Percentiles rank a stretch among this genome's conserved stretches.
These are phyloP conservation scores for Saccharomycopsis sp. DNA, from an alignment of 805 yeast species.

Conservation along the genomic window DNA sequence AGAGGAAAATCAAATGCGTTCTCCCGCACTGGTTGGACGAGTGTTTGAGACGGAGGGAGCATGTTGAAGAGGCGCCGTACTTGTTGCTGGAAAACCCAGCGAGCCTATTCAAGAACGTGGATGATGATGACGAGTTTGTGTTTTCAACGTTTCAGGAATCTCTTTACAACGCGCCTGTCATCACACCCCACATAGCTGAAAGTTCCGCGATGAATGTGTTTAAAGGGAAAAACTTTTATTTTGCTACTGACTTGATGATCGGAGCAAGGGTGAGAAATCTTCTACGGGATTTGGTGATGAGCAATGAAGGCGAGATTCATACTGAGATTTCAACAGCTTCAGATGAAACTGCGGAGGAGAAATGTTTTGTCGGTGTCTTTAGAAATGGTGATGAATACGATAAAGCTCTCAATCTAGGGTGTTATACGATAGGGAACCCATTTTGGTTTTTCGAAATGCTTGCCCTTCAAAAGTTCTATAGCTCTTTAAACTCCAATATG, in stretches of 20 bases:
- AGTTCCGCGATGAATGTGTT: constrained; percentile 29
- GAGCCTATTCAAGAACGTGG: constrained; percentile 3
- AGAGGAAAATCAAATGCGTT: constrained; percentile 47
- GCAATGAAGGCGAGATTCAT: constrained; percentile 46
- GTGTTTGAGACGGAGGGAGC: constrained; percentile 45
- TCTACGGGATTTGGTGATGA: constrained; percentile 36
- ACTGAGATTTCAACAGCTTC: constrained; percentile 15
- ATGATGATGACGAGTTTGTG: background rate
- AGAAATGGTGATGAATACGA: constrained; percentile 50
- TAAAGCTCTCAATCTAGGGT: constrained; percentile 32
- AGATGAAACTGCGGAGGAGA: constrained; percentile 24
- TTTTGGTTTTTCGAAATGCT: constrained; percentile 71
- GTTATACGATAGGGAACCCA: constrained; percentile 49
- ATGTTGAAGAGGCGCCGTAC: constrained; percentile 46
- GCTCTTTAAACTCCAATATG: constrained; percentile 44
- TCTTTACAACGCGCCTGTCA: background rate
- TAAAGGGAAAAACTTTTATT: constrained; percentile 37
- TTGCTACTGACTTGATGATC: constrained; percentile 49
- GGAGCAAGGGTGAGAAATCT: constrained; percentile 34
- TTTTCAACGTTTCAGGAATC: background rate
- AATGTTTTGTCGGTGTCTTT: constrained; percentile 53
- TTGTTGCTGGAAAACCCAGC: no score
- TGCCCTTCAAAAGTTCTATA: constrained; percentile 40
- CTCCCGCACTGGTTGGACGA: constrained; percentile 75
- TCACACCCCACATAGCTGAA: no score